Conservation (phyloP, 139 green algal genomes). For the Astrephomene gubernaculifera region DNA sequence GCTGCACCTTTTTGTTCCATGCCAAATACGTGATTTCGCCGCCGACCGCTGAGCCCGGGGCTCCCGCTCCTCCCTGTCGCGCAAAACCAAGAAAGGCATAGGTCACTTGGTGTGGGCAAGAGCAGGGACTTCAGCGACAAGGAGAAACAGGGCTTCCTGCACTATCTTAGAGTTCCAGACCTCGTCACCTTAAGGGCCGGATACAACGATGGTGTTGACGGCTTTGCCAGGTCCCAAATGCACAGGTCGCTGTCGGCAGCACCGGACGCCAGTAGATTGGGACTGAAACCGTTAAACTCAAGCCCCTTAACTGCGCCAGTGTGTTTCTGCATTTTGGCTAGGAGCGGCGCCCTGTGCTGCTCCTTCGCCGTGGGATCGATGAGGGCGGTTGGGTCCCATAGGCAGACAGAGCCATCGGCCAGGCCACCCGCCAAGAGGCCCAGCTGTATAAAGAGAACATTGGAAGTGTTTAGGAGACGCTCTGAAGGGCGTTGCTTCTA, state of each 20-base stretch:
- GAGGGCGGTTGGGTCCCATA: slow-evolving; percentile 93
- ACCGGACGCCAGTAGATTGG: slow-evolving; percentile 94
- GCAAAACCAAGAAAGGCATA: not conserved
- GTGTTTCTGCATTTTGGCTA: slow-evolving; percentile 90
- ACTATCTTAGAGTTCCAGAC: too few species aligned
- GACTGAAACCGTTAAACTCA: slow-evolving; percentile 94
- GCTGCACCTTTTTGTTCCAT: slow-evolving; percentile 97
- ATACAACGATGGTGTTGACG: slow-evolving; percentile 76
- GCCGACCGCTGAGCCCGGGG: slow-evolving; percentile 31
- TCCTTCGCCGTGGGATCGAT: slow-evolving; percentile 59
- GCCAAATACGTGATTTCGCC: slow-evolving; percentile 88
- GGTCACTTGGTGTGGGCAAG: too few species aligned
- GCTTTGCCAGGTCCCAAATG: slow-evolving; percentile 96
- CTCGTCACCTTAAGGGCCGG: slow-evolving; percentile 64
- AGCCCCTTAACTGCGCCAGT: slow-evolving; percentile 83
- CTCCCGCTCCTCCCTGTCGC: slow-evolving; percentile 49
- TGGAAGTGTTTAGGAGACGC: not conserved
- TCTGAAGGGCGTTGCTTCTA: not conserved
- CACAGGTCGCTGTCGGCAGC: slow-evolving; percentile 91
- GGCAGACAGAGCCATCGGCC: slow-evolving; percentile 87
- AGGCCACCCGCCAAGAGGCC: slow-evolving; percentile 95
- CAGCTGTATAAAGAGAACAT: slow-evolving; percentile 64
- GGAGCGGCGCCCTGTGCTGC: slow-evolving; percentile 56
- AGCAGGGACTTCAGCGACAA: too few species aligned
- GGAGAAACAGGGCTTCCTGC: too few species aligned